Evolutionary conservation across 1,284 basidiomycete genomes (phyloP), one percentile per base, ranked within the genome.

Genomic region (Naganishia sp.): DNA sequence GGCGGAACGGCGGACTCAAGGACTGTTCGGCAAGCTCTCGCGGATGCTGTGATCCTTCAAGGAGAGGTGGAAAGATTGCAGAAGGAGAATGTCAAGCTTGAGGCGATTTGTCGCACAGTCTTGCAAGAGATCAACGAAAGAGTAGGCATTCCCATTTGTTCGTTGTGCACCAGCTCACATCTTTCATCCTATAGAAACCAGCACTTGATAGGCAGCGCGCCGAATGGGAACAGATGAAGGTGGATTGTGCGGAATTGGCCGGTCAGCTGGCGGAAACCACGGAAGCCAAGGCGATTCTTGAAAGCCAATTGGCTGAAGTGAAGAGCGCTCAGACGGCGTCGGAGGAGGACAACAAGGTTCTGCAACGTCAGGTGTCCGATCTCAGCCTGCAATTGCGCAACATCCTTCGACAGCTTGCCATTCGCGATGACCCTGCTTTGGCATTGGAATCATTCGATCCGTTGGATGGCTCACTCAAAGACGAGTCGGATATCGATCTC

Each of bases 361-460:
- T 96, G 49, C 85, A 89, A 72, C 84, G 85, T 67, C 90, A 92
- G 72, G 84, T 94, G 13, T 84, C 88, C 62, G 95, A 99, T 75
- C 86, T 97, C 13, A 88, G 90, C 23, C 86, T 88, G 0, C 95
- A 99, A 77, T 85, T 97, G 7, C 89, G 91, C 70, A 80, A 81
- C 0, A 84, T 99, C 6, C 81, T 90, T 3, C 88, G 88, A 55
- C 89, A 94, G 71, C 82, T 96, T 45, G 87, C 87, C 9, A 83
- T 93, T 25, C 84, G 85, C 15, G 88, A 93, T 63, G 90, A 97
- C 76, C 89, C 93, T 1, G 85, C 86, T 0, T 85, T 95, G 32
- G 83, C 86, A 0, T 86, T 89, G 65, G 86, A 88, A 35, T 85
- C 90, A 35, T 82, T 92, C 32, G 88, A 89, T 54, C 75, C 78